Evolutionary conservation across 306 rosid species (phyloP).

Genomic region (Dryas octopetala): DNA sequence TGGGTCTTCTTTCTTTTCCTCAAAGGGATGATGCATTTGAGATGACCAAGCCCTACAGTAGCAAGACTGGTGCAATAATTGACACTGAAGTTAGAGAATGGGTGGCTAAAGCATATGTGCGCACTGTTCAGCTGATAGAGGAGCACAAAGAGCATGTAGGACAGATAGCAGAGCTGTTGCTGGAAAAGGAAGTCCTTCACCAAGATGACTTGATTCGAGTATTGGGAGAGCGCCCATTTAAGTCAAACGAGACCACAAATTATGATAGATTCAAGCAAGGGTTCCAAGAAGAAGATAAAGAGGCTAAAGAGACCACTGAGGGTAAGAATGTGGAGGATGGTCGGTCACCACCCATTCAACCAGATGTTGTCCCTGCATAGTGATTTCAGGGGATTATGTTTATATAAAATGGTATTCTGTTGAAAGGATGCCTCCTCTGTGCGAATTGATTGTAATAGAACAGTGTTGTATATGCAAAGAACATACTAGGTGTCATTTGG

Average conservation of each 20-base stretch:
- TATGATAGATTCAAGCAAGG: slow-evolving; percentile 38
- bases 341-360: slow-evolving; percentile 8
- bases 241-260: slow-evolving; percentile 28
- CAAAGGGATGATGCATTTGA: slow-evolving; percentile 31
- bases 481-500: background rate
- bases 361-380: slow-evolving; percentile 6
- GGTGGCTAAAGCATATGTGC: slow-evolving; percentile 41
- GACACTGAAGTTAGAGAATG: slow-evolving; percentile 46
- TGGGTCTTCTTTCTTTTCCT: slow-evolving; percentile 47
- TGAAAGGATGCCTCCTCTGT: background rate
- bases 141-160: slow-evolving; percentile 37
- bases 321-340: background rate
- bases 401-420: background rate
- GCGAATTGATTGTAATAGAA: background rate
- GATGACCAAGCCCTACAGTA: slow-evolving; percentile 44
- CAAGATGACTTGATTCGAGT: slow-evolving; percentile 39
- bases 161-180: slow-evolving; percentile 40
- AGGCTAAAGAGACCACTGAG: slow-evolving; percentile 16
- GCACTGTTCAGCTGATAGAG: slow-evolving; percentile 34
- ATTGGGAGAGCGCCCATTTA: slow-evolving; percentile 44
- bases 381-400: background rate
- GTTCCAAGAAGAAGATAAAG: slow-evolving; percentile 28
- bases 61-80: slow-evolving; percentile 42
- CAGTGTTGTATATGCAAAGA: background rate
- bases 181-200: slow-evolving; percentile 46